Base-by-base conservation (phyloP, 768 basidiomycete species). In the Lentinula detonsa region DNA sequence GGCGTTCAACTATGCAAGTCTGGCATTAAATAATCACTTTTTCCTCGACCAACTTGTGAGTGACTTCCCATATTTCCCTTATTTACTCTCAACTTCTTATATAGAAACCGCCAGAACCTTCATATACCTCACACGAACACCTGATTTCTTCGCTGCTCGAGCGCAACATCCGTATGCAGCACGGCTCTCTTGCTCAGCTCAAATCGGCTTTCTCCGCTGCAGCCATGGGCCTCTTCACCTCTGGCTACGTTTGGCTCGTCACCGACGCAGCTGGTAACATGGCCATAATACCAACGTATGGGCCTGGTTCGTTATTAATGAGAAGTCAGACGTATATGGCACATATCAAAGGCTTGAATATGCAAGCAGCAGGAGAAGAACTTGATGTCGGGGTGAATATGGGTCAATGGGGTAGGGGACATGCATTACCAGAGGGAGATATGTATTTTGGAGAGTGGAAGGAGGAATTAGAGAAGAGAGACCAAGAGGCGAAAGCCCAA, bases 1-100 rank as follows among this genome's bases (percentile, higher is more conserved):
- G 57, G 84, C 85, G 28, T 98, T 95, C 74, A 96, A 91, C 73
- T 94, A 95, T 69, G 94, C 95, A 3, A 90, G 90, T 64, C 83
- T 93, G 51, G 92, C 96, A 5, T 77, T 98, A 63, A 99, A 98
- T 76, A 98, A 97, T 73, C 86, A 87, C 66, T 98, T 93, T 82
- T 98, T 98, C 80, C 81, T 99, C 33, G 83, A 91, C 65, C 81
- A 80, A 61, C 79, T 99, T 42, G 96, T 98, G 71, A 56, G 93
- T 80, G 28, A 43, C 28, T 21, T 28, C 54, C 56, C 40, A 10
- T 11, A 8, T 64, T 45, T 65, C 62, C 46, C 39, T 63, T 58
- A n/a, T 37, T 5, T 13, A 39, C 40, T 56, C 35, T 49, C 61
- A 33, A 62, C 43, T 63, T 28, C 63, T 56, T 21, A 48, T 49